Evolutionary conservation across 2,329 filamentous ascomycete genomes (phyloP).

Genomic region (Penicillium sp.): DNA sequence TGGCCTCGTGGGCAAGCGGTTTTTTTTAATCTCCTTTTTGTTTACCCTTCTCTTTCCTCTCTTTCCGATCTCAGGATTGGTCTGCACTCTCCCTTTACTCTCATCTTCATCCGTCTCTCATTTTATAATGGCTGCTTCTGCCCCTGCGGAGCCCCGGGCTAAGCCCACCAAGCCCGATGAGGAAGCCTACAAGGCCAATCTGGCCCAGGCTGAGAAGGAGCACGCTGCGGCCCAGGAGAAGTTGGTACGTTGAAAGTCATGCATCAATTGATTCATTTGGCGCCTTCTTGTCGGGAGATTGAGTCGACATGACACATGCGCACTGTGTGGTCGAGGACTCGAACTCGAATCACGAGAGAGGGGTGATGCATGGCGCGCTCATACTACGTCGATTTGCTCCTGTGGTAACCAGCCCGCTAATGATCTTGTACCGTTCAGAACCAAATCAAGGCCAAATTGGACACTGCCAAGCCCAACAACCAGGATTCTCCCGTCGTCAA

Average conservation of each 20-base stretch:
- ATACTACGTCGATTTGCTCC: neutral
- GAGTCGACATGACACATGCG: neutral
- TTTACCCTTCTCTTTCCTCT: conserved; percentile 5
- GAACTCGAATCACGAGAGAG: neutral
- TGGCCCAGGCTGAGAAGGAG: conserved; percentile 80
- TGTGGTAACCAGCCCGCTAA: conserved; percentile 11
- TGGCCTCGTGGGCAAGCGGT: conserved; percentile 12
- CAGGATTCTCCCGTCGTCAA: conserved; percentile 74
- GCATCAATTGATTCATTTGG: neutral
- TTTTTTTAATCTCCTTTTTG: conserved; percentile 7
- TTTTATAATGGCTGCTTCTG: conserved; percentile 34
- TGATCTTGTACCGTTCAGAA: conserved; percentile 57
- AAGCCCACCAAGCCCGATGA: conserved; percentile 86
- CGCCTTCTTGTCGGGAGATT: neutral
- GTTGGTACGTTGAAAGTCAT: conserved; percentile 46
- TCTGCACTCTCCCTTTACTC: conserved; percentile 11
- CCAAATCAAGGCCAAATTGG: conserved; percentile 80
- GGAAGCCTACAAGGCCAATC: conserved; percentile 69
- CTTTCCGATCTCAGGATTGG: conserved; percentile 6
- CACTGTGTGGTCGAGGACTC: neutral
- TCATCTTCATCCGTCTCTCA: conserved; percentile 5
- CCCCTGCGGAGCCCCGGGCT: conserved; percentile 34
- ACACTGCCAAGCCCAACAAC: conserved; percentile 73
- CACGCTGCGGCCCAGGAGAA: conserved; percentile 70
- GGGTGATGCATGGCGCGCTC: neutral